Base-by-base conservation (phyloP, 208 protist species). In the Trypanosoma mega region DNA sequence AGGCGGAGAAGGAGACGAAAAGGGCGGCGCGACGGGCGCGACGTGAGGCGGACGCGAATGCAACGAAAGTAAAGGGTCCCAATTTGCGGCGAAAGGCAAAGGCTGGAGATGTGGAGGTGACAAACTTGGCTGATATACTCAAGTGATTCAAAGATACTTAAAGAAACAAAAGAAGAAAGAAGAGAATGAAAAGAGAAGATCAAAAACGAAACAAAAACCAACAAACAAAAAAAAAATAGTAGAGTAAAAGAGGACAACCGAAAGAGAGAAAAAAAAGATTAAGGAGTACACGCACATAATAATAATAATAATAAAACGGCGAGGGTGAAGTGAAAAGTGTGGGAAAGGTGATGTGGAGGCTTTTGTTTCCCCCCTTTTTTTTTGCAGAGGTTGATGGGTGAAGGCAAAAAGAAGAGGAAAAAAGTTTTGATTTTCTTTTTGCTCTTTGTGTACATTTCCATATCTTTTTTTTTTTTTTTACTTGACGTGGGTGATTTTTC, bases 71-170 rank as follows among this genome's bases (percentile, higher is more conserved):
- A n/a, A 61, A 51, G 31, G 23, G 0, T 0, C 41, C 67, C 5
- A 8, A 31, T 1, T 29, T 49, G 44, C 16, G 30, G 21, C 12
- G 2, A 9, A 43, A 21, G 18, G 26, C 18, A n/a, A 49, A 34
- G 14, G 46, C 24, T 36, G 65, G 63, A 14, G 33, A 64, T 12
- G 80, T 90, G 12, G 87, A 93, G 45, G 78, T 89, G 16, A 72
- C 67, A 0, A 76, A 68, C 3, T 67, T 93, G 24, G 74, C 78
- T 0, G 81, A 89, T 55, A 70, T 93, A 33, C 65, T 93, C 27
- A 74, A 73, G 29, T 72, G 30, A 54, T 23, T 39, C 34, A 12
- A 39, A 39, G 34, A 16, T 12, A 39, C 6, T 12, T 6, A 39
- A 39, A 16, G 6, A 6, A 6, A 16, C 34, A 39, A 39, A 6